Evolutionary conservation across 495 filamentous ascomycete genomes (phyloP).

Genomic region (Penicillium atrosanguineum): DNA sequence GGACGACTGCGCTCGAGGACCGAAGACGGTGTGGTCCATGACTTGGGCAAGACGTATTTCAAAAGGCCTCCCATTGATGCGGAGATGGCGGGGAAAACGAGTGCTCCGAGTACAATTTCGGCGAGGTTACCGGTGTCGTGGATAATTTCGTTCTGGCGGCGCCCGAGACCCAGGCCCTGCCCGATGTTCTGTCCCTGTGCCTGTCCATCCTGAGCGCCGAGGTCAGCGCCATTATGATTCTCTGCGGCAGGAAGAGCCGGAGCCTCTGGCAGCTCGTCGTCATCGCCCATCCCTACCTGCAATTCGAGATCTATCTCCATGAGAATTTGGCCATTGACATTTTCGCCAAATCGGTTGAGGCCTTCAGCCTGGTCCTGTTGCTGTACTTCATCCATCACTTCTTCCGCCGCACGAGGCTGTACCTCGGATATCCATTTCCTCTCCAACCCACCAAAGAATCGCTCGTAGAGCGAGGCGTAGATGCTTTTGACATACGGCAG

Average conservation of each 20-base stretch:
- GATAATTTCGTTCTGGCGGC: slow-evolving; percentile 45
- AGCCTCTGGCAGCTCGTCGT: slow-evolving; percentile 23
- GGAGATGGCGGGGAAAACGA: slow-evolving; percentile 61
- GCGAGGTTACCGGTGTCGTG: slow-evolving; percentile 51
- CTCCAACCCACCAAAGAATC: slow-evolving; percentile 60
- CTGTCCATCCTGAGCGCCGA: slow-evolving; percentile 23
- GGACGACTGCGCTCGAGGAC: slow-evolving; percentile 37
- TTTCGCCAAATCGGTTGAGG: slow-evolving; percentile 36
- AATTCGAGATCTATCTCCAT: slow-evolving; percentile 47
- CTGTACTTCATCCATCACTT: slow-evolving; percentile 44
- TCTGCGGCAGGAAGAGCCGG: slow-evolving; percentile 17
- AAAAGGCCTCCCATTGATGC: slow-evolving; percentile 67
- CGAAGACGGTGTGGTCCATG: slow-evolving; percentile 56
- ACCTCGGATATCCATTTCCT: slow-evolving; percentile 64
- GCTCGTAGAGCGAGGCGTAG: slow-evolving; percentile 67
- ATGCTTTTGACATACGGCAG: slow-evolving; percentile 65
- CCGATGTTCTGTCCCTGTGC: slow-evolving; percentile 30
- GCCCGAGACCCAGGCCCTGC: slow-evolving; percentile 32
- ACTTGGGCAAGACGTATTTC: slow-evolving; percentile 56
- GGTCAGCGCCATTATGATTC: slow-evolving; percentile 19
- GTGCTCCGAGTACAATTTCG: slow-evolving; percentile 58
- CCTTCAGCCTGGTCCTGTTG: slow-evolving; percentile 45
- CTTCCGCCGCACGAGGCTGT: slow-evolving; percentile 56
- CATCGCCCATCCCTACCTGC: slow-evolving; percentile 42
- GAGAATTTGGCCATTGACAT: slow-evolving; percentile 38